Evolutionary conservation across 495 filamentous ascomycete genomes (phyloP), one percentile per base, ranked within the genome.

Genomic region (Aspergillus sparsus): DNA sequence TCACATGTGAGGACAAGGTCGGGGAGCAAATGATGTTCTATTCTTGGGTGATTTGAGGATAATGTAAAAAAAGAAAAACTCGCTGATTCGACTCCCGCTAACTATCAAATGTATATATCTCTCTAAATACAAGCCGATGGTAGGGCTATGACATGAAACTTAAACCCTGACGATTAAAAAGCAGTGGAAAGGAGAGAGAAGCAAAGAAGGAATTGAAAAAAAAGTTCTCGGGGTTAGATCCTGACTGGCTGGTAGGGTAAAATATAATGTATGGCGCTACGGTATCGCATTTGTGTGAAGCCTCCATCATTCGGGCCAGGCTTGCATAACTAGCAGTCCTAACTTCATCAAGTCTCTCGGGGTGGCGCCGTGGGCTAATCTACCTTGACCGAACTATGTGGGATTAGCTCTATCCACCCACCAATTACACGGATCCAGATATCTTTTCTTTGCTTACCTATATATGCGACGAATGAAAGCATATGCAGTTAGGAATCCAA

Each of bases 391-490:
- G 73, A 71, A 59, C 76, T 77, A 51, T 56, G 34, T 6, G n/a
- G 34, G n/a, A 52, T 65, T 57, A 65, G 63, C 46, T 42, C 34
- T 42, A 12, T 16, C 45, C 12, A n/a, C 1, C 3, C 21, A 47
- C 44, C 10, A 9, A 18, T 18, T 21, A 15, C n/a, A 31, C 12
- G 42, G 34, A 39, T 11, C 53, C 53, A 44, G 13, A 51, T 33
- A 41, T 41, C 9, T 41, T 41, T 41, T n/a, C 27, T 31, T 33
- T 27, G 78, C 86, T 75, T 72, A 91, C 86, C 87, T 87, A 74
- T 96, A 97, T 68, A 97, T 92, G 68, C 90, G 84, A 69, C 92
- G 81, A 39, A 97, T 86, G 79, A 96, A 97, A 5, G 87, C 85
- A 79, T 94, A 96, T 8, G 90, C 89, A 13, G 89, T 87, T 74